These are phyloP conservation scores for Neofusicoccum laricinum DNA, from an alignment of 2,329 filamentous ascomycete genomes.

Conservation along the genomic window DNA sequence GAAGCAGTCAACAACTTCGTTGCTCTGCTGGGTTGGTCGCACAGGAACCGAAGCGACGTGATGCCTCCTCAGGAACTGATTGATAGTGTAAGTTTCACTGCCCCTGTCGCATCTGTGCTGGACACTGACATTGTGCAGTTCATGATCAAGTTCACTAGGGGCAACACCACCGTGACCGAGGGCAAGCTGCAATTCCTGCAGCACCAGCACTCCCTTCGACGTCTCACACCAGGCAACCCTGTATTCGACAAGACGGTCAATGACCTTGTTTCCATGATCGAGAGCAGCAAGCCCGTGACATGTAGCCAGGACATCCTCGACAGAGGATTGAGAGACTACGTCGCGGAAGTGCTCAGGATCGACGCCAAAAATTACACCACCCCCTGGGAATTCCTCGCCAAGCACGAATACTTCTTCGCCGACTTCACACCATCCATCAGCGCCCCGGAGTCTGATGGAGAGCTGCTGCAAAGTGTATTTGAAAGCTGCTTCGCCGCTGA, in stretches of 20 bases:
- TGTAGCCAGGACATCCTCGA: slow-evolving; percentile 16
- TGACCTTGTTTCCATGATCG: slow-evolving; percentile 29
- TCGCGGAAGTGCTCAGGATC: slow-evolving; percentile 42
- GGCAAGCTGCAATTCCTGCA: slow-evolving; percentile 82
- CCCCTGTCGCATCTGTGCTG: too few relatives aligned
- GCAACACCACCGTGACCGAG: slow-evolving; percentile 78
- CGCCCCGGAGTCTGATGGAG: not conserved
- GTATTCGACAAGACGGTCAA: slow-evolving; percentile 37
- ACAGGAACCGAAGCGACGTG: slow-evolving; percentile 64
- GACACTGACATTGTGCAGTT: slow-evolving; percentile 52
- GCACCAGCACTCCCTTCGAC: slow-evolving; percentile 56
- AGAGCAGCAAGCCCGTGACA: slow-evolving; percentile 8
- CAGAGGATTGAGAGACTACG: slow-evolving; percentile 41
- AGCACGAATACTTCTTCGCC: slow-evolving; percentile 58
- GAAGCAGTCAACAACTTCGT: slow-evolving; percentile 76
- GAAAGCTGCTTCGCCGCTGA: not conserved
- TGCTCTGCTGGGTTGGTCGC: slow-evolving; percentile 80
- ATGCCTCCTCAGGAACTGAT: slow-evolving; percentile 70
- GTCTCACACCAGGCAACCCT: slow-evolving; percentile 45
- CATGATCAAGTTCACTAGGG: slow-evolving; percentile 82
- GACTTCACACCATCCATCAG: not conserved
- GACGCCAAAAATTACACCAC: slow-evolving; percentile 59
- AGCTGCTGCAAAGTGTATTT: not conserved
- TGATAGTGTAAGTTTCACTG: slow-evolving; percentile 52
- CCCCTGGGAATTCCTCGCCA: slow-evolving; percentile 53